Evolutionary conservation across 148 eudicot species (phyloP), one percentile per base, ranked within the genome.

Genomic region (Talinum fruticosum): DNA sequence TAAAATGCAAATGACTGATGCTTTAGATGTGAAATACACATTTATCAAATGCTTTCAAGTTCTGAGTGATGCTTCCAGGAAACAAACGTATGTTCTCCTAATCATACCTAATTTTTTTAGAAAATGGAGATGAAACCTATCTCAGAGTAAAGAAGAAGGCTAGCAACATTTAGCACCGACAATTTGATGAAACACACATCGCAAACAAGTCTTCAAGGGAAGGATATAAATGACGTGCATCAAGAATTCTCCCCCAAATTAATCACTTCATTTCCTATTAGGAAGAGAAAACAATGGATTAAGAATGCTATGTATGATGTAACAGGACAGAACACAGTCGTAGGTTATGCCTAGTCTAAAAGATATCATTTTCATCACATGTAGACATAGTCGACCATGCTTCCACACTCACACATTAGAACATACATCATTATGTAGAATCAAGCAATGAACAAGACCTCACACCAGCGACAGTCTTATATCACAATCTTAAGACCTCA

Each of bases 401-500:
- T 41, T 41, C 12, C 47, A 41, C 12, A 51, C 5, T 37, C 35
- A 37, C 15, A 18, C 36, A 72, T 29, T 26, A 35, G 23, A 68
- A 69, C 21, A 57, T 62, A 67, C 54, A 26, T 51, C 8, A 54
- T 62, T 44, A 66, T 30, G 29, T 2, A 29, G 23, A 45, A 73
- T 10, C 44, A 36, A 49, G 34, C 24, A 47, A 38, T 21, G 59
- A 68, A 78, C 30, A 75, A 1, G 10, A 45, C 19, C 26, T 30
- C 30, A 30, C 72, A 28, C n/a, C n/a, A n/a, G n/a, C 32, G 7
- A 23, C 45, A 29, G 14, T 14, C 37, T 65, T 71, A 34, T 54
- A 69, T 74, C 45, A 30, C 49, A 74, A 18, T 19, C 90, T 82
- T 88, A 96, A n/a, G n/a, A n/a, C n/a, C n/a, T n/a, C n/a, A n/a